phyloP scores from a whole-genome alignment of 805 yeast genomes.

The Ogataea philodendri region DNA sequence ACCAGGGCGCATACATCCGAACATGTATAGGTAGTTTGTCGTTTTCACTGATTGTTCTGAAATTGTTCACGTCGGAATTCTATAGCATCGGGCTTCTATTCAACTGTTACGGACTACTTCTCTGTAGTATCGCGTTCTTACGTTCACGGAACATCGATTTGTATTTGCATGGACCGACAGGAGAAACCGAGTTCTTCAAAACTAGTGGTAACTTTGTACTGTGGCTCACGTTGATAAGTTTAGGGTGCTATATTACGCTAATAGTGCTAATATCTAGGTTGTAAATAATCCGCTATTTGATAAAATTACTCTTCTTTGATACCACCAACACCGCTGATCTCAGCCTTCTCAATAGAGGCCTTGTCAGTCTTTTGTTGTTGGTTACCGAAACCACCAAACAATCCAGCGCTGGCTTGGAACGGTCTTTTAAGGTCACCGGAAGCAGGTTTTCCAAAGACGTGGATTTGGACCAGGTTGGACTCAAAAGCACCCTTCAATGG shows the following conservation, averaged over 20 bases:
- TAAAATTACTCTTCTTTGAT: constrained; percentile 74
- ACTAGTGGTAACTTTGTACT: constrained; percentile 64
- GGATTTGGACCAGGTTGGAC: constrained; percentile 87
- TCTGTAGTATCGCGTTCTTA: constrained; percentile 39
- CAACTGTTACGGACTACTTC: constrained; percentile 54
- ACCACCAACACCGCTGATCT: constrained; percentile 83
- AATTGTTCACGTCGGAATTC: constrained; percentile 62
- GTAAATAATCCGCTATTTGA: constrained; percentile 23
- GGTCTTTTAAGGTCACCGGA: constrained; percentile 94
- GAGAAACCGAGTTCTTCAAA: constrained; percentile 37
- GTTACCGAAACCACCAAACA: constrained; percentile 56
- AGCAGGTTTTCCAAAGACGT: constrained; percentile 78
- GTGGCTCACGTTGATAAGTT: constrained; percentile 48
- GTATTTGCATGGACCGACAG: constrained; percentile 28
- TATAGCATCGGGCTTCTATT: constrained; percentile 65
- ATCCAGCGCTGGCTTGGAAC: constrained; percentile 74
- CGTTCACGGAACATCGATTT: constrained; percentile 33
- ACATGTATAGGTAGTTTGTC: constrained; percentile 69
- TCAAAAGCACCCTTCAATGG: constrained; percentile 90
- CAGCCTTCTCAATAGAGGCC: constrained; percentile 81
- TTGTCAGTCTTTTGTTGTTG: constrained; percentile 71
- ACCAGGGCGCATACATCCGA: constrained; percentile 79
- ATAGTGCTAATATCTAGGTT: constrained; percentile 49
- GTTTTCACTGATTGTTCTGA: constrained; percentile 60
- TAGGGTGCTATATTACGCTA: constrained; percentile 49